phyloP scores from a whole-genome alignment of 73 alveolate species.

The Stentor coeruleus region DNA sequence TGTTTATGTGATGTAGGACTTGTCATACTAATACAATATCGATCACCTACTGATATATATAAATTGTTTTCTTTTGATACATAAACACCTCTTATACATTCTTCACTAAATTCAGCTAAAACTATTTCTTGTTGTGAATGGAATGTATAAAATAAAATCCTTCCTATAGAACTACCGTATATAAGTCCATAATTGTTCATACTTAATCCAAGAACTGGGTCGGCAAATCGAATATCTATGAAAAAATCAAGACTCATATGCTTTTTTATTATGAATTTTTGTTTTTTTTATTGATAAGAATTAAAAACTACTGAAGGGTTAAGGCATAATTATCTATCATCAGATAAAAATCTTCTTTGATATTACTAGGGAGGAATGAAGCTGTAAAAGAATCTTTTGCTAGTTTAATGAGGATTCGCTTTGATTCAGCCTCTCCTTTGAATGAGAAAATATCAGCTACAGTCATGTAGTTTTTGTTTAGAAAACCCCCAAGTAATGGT shows the following conservation, averaged over 20 bases:
- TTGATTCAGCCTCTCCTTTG: not conserved
- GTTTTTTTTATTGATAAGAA: too few relatives aligned
- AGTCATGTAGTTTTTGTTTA: not conserved
- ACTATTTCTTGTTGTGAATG: not conserved
- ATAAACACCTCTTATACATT: slow-evolving; percentile 1
- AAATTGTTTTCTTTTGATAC: not conserved
- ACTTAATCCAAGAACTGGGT: not conserved
- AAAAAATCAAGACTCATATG: slow-evolving; percentile 14
- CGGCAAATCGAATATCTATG: slow-evolving; percentile 24
- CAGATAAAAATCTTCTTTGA: too few relatives aligned
- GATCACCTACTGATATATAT: slow-evolving; percentile 2
- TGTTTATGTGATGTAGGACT: not conserved
- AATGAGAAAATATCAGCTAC: not conserved
- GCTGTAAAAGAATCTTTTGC: slow-evolving; percentile 9
- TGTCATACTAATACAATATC: not conserved
- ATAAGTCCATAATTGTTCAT: not conserved
- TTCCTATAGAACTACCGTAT: slow-evolving; percentile 7
- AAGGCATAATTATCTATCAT: too few relatives aligned
- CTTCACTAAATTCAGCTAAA: slow-evolving; percentile 14
- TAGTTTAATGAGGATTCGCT: not conserved
- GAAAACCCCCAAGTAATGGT: not conserved
- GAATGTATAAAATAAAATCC: not conserved
- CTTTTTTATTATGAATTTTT: too few relatives aligned
- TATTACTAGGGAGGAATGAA: not conserved
- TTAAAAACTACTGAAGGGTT: too few relatives aligned